Conservation (phyloP, 331 rosid species). For the Malus hybrid region DNA sequence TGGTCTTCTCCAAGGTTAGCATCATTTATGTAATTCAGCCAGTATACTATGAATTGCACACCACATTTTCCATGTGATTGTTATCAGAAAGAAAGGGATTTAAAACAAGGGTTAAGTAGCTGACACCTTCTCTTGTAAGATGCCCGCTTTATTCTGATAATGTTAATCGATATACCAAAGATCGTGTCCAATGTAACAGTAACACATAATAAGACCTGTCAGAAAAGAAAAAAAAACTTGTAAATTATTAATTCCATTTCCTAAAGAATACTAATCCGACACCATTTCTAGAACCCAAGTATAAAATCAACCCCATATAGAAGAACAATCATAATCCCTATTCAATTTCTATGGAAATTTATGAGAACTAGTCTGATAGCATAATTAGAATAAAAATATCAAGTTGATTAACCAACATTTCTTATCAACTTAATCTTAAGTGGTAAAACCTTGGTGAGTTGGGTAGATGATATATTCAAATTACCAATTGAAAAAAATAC, state of each 20-base stretch:
- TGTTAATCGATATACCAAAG: constrained; percentile 59
- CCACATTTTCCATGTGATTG: background rate
- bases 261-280: background rate
- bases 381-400: background rate
- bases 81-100: constrained; percentile 10
- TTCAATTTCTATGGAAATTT: background rate
- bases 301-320: background rate
- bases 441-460: background rate
- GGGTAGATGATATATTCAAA: background rate
- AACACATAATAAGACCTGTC: constrained; percentile 40
- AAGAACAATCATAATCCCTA: background rate
- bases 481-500: background rate
- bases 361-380: background rate
- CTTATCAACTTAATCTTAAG: background rate
- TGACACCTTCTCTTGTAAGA: constrained; percentile 55
- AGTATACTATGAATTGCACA: background rate
- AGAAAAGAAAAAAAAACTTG: constrained; percentile 1
- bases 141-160: constrained; percentile 44
- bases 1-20: background rate
- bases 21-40: background rate
- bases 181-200: constrained; percentile 45
- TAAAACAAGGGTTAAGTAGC: constrained; percentile 2
- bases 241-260: background rate
- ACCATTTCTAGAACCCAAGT: background rate
- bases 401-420: background rate